Percentiles rank a stretch among this genome's conserved stretches.
phyloP scores from a whole-genome alignment of 2,329 filamentous ascomycete species.

The Verruconis gallopava region DNA sequence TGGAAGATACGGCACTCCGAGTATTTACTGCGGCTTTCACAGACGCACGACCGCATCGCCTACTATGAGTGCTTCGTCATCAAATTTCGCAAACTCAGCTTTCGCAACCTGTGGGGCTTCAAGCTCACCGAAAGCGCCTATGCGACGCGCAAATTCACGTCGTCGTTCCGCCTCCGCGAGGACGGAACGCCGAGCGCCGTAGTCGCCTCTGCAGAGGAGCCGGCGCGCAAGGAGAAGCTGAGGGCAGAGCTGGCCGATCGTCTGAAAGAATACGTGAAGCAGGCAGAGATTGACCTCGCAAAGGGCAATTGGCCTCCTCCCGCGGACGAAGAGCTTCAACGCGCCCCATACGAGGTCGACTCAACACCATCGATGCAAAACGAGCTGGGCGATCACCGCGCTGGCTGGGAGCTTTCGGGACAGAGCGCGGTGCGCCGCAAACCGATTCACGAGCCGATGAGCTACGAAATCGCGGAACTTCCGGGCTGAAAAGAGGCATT shows the following conservation, averaged over 20 bases:
- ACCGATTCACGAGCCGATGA: not conserved
- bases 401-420: not conserved
- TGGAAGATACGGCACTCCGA: conserved; percentile 14
- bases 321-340: not conserved
- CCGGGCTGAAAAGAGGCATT: conserved; percentile 2
- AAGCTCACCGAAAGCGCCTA: conserved; percentile 5
- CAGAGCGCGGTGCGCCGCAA: not conserved
- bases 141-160: conserved; percentile 3
- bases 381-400: not conserved
- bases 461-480: not conserved
- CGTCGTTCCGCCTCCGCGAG: not conserved
- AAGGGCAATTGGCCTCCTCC: conserved; percentile 4
- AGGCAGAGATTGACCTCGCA: conserved; percentile 5
- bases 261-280: conserved; percentile 6
- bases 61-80: conserved; percentile 9
- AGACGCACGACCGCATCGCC: conserved; percentile 15
- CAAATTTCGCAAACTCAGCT: conserved; percentile 9
- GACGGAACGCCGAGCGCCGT: not conserved
- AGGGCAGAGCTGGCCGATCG: conserved; percentile 4
- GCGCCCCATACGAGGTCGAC: conserved; percentile 4
- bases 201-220: not conserved
- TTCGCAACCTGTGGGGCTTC: conserved; percentile 8
- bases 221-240: conserved; percentile 1
- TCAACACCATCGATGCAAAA: not conserved
- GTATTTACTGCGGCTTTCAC: conserved; percentile 17